Evolutionary conservation across 441 rosid genomes (phyloP).

Genomic region (Rhodomyrtus psidioides): DNA sequence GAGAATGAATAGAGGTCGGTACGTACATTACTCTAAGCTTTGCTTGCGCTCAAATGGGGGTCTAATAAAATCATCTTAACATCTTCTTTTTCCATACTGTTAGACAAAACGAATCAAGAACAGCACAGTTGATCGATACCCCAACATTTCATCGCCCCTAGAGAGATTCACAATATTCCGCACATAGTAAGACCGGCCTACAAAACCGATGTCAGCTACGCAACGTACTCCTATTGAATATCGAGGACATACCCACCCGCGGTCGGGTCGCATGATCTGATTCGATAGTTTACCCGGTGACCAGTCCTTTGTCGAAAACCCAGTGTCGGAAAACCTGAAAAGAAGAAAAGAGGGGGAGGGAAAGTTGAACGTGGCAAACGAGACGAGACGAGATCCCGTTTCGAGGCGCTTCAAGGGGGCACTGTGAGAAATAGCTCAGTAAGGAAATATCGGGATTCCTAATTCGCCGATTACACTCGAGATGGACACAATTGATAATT

Average conservation of each 20-base stretch:
- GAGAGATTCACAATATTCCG: too few relatives aligned
- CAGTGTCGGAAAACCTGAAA: too few relatives aligned
- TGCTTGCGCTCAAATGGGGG: neutral
- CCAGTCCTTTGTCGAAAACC: too few relatives aligned
- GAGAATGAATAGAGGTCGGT: neutral
- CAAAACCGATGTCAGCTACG: neutral
- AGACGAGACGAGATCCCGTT: neutral
- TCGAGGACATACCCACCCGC: neutral
- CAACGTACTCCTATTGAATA: neutral
- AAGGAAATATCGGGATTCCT: neutral
- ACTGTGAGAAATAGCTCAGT: fast-evolving
- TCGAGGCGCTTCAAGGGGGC: neutral
- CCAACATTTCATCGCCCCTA: too few relatives aligned
- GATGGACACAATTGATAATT: neutral
- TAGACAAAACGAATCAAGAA: too few relatives aligned
- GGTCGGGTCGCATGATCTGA: neutral
- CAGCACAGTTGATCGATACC: too few relatives aligned
- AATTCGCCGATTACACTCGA: neutral
- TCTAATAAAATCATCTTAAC: neutral
- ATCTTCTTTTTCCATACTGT: too few relatives aligned
- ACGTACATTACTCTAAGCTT: neutral
- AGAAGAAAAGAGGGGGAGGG: too few relatives aligned
- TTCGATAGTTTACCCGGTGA: too few relatives aligned
- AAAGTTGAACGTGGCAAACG: neutral
- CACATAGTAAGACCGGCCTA: neutral